Percentiles rank a stretch among this genome's conserved stretches.
These are phyloP conservation scores for Asterionellopsis glacialis DNA, from an alignment of 108 stramenopile genomes.

Conservation along the genomic window DNA sequence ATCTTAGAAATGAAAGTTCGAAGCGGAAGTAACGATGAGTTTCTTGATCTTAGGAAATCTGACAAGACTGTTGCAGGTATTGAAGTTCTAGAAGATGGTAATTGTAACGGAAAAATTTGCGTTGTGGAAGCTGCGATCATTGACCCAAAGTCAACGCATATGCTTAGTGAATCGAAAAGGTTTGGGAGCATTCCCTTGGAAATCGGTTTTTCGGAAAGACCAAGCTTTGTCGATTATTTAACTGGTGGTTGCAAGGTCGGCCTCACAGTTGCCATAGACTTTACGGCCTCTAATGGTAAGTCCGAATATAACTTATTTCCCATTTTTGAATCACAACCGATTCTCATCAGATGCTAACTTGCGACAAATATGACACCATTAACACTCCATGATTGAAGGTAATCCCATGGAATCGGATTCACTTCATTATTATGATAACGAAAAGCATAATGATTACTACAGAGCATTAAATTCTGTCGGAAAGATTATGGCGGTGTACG, in stretches of 20 bases:
- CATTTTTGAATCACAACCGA: no score
- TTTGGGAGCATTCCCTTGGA: no score
- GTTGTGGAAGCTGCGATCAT: no score
- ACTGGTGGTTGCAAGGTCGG: slow-evolving; percentile 69
- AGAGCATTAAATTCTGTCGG: slow-evolving; percentile 76
- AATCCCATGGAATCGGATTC: slow-evolving; percentile 71
- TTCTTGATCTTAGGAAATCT: background rate
- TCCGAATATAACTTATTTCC: no score
- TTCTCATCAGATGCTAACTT: no score
- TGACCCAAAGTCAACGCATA: no score
- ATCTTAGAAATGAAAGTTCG: slow-evolving; percentile 22
- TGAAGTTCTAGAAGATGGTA: slow-evolving; percentile 4
- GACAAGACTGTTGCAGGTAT: background rate
- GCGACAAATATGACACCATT: no score
- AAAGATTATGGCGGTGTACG: slow-evolving; percentile 78
- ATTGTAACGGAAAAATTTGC: no score
- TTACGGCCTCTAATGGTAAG: slow-evolving; percentile 86
- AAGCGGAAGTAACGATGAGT: slow-evolving; percentile 15
- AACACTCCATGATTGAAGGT: background rate
- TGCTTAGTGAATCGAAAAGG: no score
- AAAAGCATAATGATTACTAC: slow-evolving; percentile 76
- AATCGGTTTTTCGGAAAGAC: slow-evolving; percentile 13
- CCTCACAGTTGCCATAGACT: slow-evolving; percentile 87
- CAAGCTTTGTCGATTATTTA: slow-evolving; percentile 71
- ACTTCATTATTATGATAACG: slow-evolving; percentile 68